Percentiles rank a stretch among this genome's conserved stretches.
These are phyloP conservation scores for Pleurotus pulmonarius DNA, from an alignment of 768 basidiomycete genomes.

Conservation along the genomic window DNA sequence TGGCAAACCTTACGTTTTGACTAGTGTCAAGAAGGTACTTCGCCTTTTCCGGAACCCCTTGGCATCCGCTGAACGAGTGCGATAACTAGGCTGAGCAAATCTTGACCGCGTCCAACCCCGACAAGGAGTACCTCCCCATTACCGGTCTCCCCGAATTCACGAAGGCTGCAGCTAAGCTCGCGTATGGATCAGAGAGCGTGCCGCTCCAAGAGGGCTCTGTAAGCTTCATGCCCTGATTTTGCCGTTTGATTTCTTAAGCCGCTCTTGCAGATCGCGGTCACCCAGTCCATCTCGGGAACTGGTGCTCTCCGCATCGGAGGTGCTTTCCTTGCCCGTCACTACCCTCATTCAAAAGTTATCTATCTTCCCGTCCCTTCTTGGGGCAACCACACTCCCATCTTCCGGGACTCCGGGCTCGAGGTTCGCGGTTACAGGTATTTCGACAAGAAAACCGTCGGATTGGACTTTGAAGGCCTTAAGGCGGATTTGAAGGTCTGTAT, in stretches of 20 bases:
- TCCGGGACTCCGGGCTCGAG: slow-evolving; percentile 92
- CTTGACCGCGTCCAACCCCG: slow-evolving; percentile 57
- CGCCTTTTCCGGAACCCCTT: slow-evolving; percentile 3
- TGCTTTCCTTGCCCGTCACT: slow-evolving; percentile 86
- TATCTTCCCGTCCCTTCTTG: slow-evolving; percentile 94
- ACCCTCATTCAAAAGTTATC: slow-evolving; percentile 81
- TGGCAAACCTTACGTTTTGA: slow-evolving; percentile 94
- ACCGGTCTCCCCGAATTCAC: slow-evolving; percentile 87
- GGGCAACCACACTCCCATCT: slow-evolving; percentile 95
- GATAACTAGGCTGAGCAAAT: slow-evolving; percentile 67
- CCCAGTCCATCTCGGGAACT: slow-evolving; percentile 96
- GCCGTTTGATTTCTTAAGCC: no score
- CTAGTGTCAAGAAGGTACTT: slow-evolving; percentile 78
- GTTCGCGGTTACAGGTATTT: slow-evolving; percentile 93
- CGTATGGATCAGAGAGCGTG: slow-evolving; percentile 79
- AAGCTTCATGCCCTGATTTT: slow-evolving; percentile 23
- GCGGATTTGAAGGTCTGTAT: slow-evolving; percentile 71
- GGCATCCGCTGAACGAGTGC: slow-evolving; percentile 5
- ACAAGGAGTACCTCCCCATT: slow-evolving; percentile 98
- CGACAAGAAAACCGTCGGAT: slow-evolving; percentile 85
- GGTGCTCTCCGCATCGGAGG: slow-evolving; percentile 96
- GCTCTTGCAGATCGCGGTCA: slow-evolving; percentile 62
- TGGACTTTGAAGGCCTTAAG: slow-evolving; percentile 90
- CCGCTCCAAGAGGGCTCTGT: slow-evolving; percentile 73
- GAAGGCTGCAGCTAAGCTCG: slow-evolving; percentile 81